Conservation (phyloP, 2,329 filamentous ascomycete genomes). For the Colletotrichum agaves region DNA sequence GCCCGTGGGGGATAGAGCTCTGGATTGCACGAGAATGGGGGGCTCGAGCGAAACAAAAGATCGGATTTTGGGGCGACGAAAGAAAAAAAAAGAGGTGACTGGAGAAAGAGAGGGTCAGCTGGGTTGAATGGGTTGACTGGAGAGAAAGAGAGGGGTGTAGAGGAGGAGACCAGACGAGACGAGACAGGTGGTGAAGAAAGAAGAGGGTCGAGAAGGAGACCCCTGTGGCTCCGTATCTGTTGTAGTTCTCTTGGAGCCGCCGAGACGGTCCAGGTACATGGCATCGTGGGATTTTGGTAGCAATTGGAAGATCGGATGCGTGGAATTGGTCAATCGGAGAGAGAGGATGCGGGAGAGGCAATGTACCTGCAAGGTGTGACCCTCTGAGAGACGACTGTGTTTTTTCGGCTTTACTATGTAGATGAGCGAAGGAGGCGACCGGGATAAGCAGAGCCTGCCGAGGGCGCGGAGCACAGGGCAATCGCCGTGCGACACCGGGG, state of each 20-base stretch:
- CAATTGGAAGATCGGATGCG: not conserved
- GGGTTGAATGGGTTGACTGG: conserved; percentile 22
- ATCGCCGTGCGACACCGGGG: conserved; percentile 6
- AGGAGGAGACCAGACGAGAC: not conserved
- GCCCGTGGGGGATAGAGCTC: not conserved
- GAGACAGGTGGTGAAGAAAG: not conserved
- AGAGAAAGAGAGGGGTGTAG: conserved; percentile 9
- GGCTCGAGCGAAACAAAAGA: conserved; percentile 12
- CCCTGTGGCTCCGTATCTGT: not conserved
- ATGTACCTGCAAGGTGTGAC: conserved; percentile 34
- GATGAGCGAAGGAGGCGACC: too few species aligned
- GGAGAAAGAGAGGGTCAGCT: conserved; percentile 30
- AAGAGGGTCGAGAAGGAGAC: not conserved
- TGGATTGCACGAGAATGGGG: conserved; percentile 18
- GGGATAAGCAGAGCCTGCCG: not conserved
- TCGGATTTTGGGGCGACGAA: conserved; percentile 9
- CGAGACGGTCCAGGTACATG: conserved; percentile 27
- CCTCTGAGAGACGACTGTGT: conserved; percentile 22
- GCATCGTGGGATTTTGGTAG: not conserved
- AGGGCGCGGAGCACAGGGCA: not conserved
- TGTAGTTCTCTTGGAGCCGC: conserved; percentile 10
- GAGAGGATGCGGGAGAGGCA: conserved; percentile 1
- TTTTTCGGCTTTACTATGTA: not conserved
- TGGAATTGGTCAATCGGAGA: conserved; percentile 17
- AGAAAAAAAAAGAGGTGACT: conserved; percentile 25